Conservation (phyloP, 345 rosid genomes). For the Lenwebbia sp. region DNA sequence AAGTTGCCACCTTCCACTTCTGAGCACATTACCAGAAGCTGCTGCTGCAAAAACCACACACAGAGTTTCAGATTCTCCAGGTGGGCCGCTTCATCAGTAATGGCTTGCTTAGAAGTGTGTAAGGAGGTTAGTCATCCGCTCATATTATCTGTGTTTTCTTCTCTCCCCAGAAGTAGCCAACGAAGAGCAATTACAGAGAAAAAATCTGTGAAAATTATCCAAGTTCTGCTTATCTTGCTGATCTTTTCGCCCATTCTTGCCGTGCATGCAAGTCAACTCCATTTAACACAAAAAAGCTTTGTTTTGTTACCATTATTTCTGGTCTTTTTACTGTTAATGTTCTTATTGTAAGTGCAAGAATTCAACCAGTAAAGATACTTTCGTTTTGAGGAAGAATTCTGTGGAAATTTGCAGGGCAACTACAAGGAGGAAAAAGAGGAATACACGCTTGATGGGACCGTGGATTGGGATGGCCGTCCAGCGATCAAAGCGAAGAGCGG, state of each 20-base stretch:
- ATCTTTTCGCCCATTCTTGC: not conserved
- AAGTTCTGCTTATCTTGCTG: not conserved
- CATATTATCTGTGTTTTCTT: not conserved
- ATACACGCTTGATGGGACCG: slow-evolving; percentile 63
- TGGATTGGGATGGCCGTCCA: slow-evolving; percentile 61
- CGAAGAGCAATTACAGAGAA: not conserved
- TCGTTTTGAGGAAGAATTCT: not conserved
- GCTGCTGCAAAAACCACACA: not conserved
- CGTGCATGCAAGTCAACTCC: not conserved
- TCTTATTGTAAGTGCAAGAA: not conserved
- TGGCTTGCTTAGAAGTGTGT: slow-evolving; percentile 47
- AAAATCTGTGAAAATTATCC: not conserved
- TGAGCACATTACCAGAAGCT: not conserved
- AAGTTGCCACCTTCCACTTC: not conserved
- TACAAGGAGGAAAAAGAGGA: slow-evolving; percentile 33
- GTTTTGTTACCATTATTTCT: not conserved
- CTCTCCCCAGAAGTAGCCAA: not conserved
- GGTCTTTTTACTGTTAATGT: not conserved
- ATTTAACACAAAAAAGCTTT: not conserved
- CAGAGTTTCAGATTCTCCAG: not conserved
- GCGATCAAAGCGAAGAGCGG: slow-evolving; percentile 60
- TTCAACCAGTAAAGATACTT: not conserved
- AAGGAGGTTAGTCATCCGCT: slow-evolving; percentile 33
- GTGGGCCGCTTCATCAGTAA: slow-evolving; percentile 2
- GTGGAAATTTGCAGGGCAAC: slow-evolving; percentile 14